Evolutionary conservation across 495 filamentous ascomycete genomes (phyloP).

Genomic region (Letharia lupina): DNA sequence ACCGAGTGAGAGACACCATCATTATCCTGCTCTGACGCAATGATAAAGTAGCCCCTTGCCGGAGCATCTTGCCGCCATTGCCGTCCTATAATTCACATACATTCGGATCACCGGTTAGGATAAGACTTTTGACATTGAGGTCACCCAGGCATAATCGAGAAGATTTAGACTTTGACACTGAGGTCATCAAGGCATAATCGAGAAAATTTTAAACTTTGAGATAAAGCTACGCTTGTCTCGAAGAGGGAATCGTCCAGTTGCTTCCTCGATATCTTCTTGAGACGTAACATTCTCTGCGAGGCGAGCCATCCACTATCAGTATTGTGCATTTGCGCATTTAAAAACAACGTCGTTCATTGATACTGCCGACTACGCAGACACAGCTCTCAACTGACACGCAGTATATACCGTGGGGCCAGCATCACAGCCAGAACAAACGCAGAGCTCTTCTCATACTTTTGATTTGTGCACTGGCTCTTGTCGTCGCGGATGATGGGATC

Average conservation of each 20-base stretch:
- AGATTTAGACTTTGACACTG: too few species aligned
- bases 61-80: background rate
- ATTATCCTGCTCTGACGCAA: constrained; percentile 6
- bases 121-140: background rate
- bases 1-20: background rate
- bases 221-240: background rate
- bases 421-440: background rate
- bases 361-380: background rate
- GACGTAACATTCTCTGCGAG: background rate
- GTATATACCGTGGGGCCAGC: background rate
- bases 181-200: background rate
- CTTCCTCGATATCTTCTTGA: too few species aligned
- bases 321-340: background rate
- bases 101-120: too few species aligned
- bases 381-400: background rate
- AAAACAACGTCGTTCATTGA: background rate
- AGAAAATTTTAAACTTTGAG: background rate
- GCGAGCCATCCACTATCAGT: too few species aligned
- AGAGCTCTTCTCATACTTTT: background rate
- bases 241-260: too few species aligned
- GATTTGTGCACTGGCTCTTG: background rate
- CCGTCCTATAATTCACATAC: background rate
- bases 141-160: background rate
- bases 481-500: too few species aligned
- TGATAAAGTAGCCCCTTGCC: background rate